phyloP scores from a whole-genome alignment of 495 filamentous ascomycete species.

The Astrocystis sublimbata region DNA sequence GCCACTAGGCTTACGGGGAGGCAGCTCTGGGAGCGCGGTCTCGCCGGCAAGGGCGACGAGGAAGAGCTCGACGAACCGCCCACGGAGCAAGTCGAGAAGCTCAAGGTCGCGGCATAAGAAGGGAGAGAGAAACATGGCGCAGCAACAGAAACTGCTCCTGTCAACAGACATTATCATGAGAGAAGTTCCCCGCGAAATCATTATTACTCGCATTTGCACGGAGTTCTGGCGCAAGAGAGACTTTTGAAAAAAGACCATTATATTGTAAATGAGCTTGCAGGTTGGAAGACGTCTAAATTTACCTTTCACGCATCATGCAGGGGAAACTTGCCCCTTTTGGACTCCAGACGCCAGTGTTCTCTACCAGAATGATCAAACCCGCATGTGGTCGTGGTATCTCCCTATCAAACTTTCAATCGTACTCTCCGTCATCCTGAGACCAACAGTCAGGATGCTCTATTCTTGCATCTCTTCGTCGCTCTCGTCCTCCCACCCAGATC shows the following conservation, averaged over 20 bases:
- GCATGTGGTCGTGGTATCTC: constrained; percentile 27
- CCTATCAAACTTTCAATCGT: constrained; percentile 24
- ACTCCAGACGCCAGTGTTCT: constrained; percentile 29
- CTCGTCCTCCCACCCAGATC: constrained; percentile 46
- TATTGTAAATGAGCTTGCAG: constrained; percentile 10
- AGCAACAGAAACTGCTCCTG: neutral
- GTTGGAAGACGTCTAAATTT: constrained; percentile 15
- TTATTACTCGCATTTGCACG: constrained; percentile 27
- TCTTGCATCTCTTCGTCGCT: constrained; percentile 45
- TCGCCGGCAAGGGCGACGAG: constrained; percentile 73
- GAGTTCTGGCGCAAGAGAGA: constrained; percentile 30
- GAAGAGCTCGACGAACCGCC: constrained; percentile 65
- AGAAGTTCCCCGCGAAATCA: neutral
- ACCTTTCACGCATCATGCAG: constrained; percentile 3
- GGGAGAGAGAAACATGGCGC: neutral
- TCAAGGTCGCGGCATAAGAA: constrained; percentile 56
- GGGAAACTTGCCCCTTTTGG: constrained; percentile 22
- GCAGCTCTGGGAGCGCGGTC: constrained; percentile 81
- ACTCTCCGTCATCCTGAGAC: too few relatives aligned
- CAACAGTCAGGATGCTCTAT: constrained; percentile 14
- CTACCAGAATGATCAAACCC: constrained; percentile 24
- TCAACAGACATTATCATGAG: neutral
- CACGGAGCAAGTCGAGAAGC: constrained; percentile 61
- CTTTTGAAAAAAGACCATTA: constrained; percentile 9
- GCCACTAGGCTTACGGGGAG: constrained; percentile 68